phyloP scores from a whole-genome alignment of 148 eudicot species.

The Rhododendron simsii region DNA sequence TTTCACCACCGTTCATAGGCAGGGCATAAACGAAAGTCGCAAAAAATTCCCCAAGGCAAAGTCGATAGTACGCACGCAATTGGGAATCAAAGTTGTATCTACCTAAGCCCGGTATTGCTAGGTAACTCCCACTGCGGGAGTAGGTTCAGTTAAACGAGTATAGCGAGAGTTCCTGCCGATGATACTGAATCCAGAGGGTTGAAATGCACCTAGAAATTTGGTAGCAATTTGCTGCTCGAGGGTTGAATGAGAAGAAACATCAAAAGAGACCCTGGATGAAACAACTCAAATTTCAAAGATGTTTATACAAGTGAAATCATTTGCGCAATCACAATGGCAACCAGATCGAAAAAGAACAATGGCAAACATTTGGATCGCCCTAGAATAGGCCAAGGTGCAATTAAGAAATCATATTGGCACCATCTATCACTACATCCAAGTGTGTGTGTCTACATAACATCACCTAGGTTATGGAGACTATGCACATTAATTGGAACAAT shows the following conservation, averaged over 20 bases:
- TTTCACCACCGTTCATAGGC: not conserved
- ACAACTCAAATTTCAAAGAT: not conserved
- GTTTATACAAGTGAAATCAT: not conserved
- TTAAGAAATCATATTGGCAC: too few relatives aligned
- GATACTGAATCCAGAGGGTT: not conserved
- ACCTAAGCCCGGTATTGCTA: not conserved
- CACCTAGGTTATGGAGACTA: too few relatives aligned
- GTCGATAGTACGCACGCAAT: not conserved
- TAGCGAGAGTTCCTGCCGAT: not conserved
- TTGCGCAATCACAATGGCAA: not conserved
- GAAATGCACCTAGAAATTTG: not conserved
- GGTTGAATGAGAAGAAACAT: not conserved
- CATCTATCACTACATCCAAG: too few relatives aligned
- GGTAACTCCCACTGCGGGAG: not conserved
- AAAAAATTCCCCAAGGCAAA: too few relatives aligned
- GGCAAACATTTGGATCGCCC: not conserved
- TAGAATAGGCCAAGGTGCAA: too few relatives aligned
- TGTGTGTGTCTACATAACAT: too few relatives aligned
- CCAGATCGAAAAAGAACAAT: not conserved
- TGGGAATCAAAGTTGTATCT: not conserved
- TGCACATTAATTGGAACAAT: too few relatives aligned
- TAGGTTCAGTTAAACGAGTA: too few relatives aligned
- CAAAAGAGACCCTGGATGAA: not conserved
- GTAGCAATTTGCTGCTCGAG: not conserved
- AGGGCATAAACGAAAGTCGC: not conserved